Percentiles rank a stretch among this genome's conserved stretches.
Evolutionary conservation across 345 rosid genomes (phyloP).

Genomic region (Citrus sp.): DNA sequence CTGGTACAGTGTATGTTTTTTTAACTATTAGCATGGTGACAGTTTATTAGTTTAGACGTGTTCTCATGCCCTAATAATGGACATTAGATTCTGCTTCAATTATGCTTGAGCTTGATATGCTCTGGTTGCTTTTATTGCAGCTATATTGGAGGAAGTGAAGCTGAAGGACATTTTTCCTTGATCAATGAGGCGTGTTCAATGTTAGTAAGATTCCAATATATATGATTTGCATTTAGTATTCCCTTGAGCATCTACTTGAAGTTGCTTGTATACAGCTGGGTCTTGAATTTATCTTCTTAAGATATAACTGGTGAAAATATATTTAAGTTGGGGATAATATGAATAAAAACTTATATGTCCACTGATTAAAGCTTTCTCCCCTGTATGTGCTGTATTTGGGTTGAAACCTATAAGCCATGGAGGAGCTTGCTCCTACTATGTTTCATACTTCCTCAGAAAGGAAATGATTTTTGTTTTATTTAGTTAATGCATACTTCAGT

Average conservation of each 20-base stretch:
- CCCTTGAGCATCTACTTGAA: not conserved
- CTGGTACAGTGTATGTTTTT: slow-evolving; percentile 95
- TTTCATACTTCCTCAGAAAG: not conserved
- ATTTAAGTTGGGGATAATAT: not conserved
- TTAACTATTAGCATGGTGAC: slow-evolving; percentile 12
- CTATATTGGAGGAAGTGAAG: slow-evolving; percentile 85
- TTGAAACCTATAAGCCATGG: not conserved
- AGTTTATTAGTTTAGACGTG: not conserved
- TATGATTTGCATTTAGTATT: not conserved
- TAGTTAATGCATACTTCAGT: not conserved
- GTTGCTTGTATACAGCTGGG: not conserved
- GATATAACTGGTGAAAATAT: not conserved
- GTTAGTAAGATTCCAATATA: slow-evolving; percentile 44
- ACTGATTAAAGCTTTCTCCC: not conserved
- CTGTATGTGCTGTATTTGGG: not conserved
- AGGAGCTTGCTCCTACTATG: not conserved
- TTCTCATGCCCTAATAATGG: not conserved
- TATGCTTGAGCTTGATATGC: slow-evolving; percentile 12
- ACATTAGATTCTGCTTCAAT: not conserved
- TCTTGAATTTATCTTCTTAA: not conserved
- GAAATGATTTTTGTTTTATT: not conserved
- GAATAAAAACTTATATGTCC: not conserved
- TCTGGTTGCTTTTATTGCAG: slow-evolving; percentile 38
- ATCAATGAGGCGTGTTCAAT: slow-evolving; percentile 95
- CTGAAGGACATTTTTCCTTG: slow-evolving; percentile 89